Conservation (phyloP, 2,329 filamentous ascomycete species). For the Monilinia fructicola region DNA sequence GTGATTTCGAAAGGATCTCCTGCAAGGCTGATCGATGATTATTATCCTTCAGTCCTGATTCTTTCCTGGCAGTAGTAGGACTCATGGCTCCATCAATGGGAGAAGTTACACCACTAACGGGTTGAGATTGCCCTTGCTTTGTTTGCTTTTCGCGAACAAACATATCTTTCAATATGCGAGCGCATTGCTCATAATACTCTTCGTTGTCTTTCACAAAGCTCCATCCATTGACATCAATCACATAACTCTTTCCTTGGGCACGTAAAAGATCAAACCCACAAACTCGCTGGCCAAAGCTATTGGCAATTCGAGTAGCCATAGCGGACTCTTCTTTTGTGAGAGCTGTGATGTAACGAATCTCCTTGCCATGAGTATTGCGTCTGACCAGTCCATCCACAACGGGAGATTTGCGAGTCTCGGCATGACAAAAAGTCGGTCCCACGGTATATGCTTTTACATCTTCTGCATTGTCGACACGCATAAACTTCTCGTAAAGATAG, state of each 20-base stretch:
- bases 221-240: slow-evolving; percentile 99
- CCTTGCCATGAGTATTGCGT: slow-evolving; percentile 95
- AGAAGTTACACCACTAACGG: slow-evolving; percentile 41
- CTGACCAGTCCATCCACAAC: slow-evolving; percentile 95
- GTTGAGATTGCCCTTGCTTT: slow-evolving; percentile 43
- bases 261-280: slow-evolving; percentile 94
- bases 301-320: slow-evolving; percentile 87
- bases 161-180: slow-evolving; percentile 81
- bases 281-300: slow-evolving; percentile 88
- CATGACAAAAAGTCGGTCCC: slow-evolving; percentile 88
- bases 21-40: slow-evolving; percentile 54
- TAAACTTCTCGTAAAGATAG: slow-evolving; percentile 96
- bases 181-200: slow-evolving; percentile 92
- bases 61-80: slow-evolving; percentile 28
- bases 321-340: slow-evolving; percentile 76
- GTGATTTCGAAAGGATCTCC: slow-evolving; percentile 58
- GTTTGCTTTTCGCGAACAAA: slow-evolving; percentile 78
- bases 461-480: slow-evolving; percentile 94
- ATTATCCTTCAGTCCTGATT: slow-evolving; percentile 42
- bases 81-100: slow-evolving; percentile 28
- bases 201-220: slow-evolving; percentile 99
- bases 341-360: slow-evolving; percentile 90
- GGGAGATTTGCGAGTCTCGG: slow-evolving; percentile 94
- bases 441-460: slow-evolving; percentile 99
- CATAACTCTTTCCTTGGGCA: slow-evolving; percentile 85